Base-by-base conservation (phyloP, 306 rosid genomes). In the Vicia villosa region DNA sequence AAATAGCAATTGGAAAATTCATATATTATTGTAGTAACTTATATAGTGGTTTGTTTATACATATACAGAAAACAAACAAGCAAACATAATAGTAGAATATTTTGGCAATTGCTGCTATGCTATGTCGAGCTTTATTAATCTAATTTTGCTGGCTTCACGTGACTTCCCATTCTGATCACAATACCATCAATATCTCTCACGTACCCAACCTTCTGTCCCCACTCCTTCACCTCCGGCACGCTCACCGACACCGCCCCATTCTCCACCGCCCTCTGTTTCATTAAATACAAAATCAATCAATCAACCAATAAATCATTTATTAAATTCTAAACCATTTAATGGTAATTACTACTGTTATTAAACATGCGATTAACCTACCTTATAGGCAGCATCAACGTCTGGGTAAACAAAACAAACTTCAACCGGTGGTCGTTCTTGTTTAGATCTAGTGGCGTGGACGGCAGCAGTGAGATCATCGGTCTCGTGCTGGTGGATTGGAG, bases 171-270 rank as follows among this genome's bases (percentile, higher is more conserved):
- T 79, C 97, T 86, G 26, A 88, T 85, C 16, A 90, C 92, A 20
- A 81, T 80, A 62, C 96, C 97, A 61, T 94, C 93, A 7, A 79
- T 76, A 62, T 90, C 98, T 47, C 87, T 83, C 5, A 94, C 96
- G 30, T 88, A 94, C 6, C 97, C 95, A 16, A 90, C 96, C 77
- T 80, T 94, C 81, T 90, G 98, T 0, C 88, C 93, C 98, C 95
- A 86, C 70, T 90, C 97, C 72, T 87, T 90, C 8, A 36, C 16
- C 72, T 86, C 92, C 2, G 96, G 98, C 79, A 73, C 61, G 52
- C 90, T 86, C 83, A 90, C 90, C 40, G 83, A 32, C 85, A 74
- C 86, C 7, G 92, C 98, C 2, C 96, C 96, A 12, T 83, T 87
- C 80, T 90, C 89, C 84, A 94, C 90, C 63, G 98, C 98, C 68